Base-by-base conservation (phyloP, 352 stramenopile species). In the Paralagenidium karlingii region DNA sequence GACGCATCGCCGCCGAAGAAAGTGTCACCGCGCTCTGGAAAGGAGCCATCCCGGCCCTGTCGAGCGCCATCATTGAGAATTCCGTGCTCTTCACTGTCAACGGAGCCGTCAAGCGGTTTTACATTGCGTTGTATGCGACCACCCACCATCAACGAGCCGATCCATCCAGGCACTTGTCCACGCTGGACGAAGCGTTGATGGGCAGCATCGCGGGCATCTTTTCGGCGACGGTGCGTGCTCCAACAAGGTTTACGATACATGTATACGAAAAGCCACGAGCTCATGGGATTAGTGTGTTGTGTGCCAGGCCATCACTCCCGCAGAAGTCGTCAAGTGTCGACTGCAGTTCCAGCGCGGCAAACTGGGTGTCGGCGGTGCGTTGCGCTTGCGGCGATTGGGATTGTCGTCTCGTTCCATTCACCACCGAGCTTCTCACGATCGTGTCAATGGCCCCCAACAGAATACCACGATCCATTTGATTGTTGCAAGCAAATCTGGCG, bases 1-100 rank as follows among this genome's bases (percentile, higher is more conserved):
- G 52, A 29, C 66, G 65, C 33, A 87, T 86, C 38, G 74, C 80
- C 25, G 65, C 60, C 6, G 68, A 88, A 30, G 78, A 92, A 38
- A 70, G 77, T 29, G 47, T 75, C 3, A 34, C 58, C 6, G 63
- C 81, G 49, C 71, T 94, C n/a, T 94, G 79, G 75, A 87, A 86
- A 54, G 82, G 82, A 13, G 78, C 80, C 0, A 56, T 88, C 39
- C 82, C 82, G 2, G 82, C 82, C 39, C 70, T 94, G 13, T 82
- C 68, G 28, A 90, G 75, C 57, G 82, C 82, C 19, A 80, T 92
- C 47, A 81, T 94, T 34, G 82, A 94, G 40, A 94, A 94, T 55
- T 80, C 82, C 31, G 82, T 94, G 40, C 65, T 94, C 21, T 94
- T 94, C 46, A 90, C 69, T 27, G 77, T 70, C 33, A 94, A 94